Evolutionary conservation across 2,329 filamentous ascomycete species (phyloP).

Genomic region (Hypoxylon sp.): DNA sequence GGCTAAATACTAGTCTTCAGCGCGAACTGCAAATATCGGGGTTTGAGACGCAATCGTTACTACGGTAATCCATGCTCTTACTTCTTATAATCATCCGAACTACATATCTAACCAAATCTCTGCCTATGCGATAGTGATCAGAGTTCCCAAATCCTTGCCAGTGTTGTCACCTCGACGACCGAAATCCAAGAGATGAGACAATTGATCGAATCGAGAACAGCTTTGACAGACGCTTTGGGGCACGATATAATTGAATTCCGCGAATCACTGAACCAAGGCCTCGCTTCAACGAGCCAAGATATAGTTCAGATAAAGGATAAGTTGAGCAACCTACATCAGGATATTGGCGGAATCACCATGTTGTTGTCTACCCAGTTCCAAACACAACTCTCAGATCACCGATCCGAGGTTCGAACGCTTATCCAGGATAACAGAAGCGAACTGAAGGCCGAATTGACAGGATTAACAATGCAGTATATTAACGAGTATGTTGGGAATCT

Average conservation of each 20-base stretch:
- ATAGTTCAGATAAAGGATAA: background rate
- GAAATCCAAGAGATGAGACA: conserved; percentile 2
- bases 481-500: background rate
- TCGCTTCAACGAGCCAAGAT: background rate
- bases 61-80: background rate
- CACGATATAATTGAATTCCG: no score
- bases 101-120: background rate
- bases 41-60: conserved; percentile 13
- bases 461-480: background rate
- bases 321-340: conserved; percentile 1
- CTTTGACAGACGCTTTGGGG: no score
- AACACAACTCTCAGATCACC: conserved; percentile 11
- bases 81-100: background rate
- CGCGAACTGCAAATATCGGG: conserved; percentile 19
- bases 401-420: background rate
- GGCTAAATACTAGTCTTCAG: conserved; percentile 14
- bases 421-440: background rate
- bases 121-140: conserved; percentile 1
- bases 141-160: conserved; percentile 7
- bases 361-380: conserved; percentile 1
- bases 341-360: background rate
- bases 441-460: background rate
- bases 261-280: no score
- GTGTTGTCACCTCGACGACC: conserved; percentile 4
- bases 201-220: background rate